Evolutionary conservation across 2,329 filamentous ascomycete genomes (phyloP).

Genomic region (Pyrenophora seminiperda): DNA sequence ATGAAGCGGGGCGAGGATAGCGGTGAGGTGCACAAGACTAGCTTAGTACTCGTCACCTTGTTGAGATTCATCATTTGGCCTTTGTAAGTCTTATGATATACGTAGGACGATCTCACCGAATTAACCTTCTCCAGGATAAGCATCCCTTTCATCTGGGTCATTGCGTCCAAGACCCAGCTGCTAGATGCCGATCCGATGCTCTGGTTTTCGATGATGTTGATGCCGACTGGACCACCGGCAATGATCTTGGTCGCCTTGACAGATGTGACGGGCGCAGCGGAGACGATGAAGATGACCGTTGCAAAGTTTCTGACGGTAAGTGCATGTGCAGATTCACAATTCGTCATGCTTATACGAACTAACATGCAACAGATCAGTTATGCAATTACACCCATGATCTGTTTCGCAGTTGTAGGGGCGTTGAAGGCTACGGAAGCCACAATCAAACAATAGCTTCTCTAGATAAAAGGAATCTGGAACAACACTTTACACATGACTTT

Average conservation of each 20-base stretch:
- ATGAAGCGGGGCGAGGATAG: constrained; percentile 53
- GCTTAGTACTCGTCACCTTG: constrained; percentile 58
- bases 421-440: constrained; percentile 44
- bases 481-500: too few species aligned
- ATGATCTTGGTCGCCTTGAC: constrained; percentile 60
- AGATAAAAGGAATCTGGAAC: too few species aligned
- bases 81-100: constrained; percentile 16
- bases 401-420: constrained; percentile 51
- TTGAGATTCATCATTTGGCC: constrained; percentile 68
- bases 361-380: constrained; percentile 47
- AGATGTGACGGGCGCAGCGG: constrained; percentile 53
- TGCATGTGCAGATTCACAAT: neutral
- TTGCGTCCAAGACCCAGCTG: constrained; percentile 59
- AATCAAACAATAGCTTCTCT: constrained; percentile 5
- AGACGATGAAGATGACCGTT: constrained; percentile 58
- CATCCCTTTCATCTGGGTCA: constrained; percentile 60
- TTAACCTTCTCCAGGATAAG: constrained; percentile 45
- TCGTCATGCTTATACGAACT: neutral
- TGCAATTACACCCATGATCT: constrained; percentile 51
- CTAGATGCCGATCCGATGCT: constrained; percentile 65
- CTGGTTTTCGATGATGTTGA: constrained; percentile 69
- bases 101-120: neutral
- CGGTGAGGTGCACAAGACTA: constrained; percentile 55
- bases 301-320: constrained; percentile 58
- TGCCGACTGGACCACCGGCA: constrained; percentile 61